Evolutionary conservation across 768 basidiomycete species (phyloP), one percentile per base, ranked within the genome.

Genomic region (Leccinum aurantiacum): DNA sequence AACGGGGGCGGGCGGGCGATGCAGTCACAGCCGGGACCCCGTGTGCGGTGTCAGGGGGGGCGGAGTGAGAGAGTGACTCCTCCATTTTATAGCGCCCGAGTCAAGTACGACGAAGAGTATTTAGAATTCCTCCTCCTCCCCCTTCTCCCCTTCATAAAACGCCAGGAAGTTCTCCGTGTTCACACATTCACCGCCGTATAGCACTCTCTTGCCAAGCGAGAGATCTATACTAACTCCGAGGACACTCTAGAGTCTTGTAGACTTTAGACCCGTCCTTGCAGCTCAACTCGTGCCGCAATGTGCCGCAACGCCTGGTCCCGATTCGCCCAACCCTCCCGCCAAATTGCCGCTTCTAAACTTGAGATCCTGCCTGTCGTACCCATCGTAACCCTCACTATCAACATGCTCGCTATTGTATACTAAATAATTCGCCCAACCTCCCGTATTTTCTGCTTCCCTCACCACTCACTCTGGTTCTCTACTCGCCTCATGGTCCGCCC

Each of bases 191-290:
- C 31, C n/a, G 5, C 53, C 37, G 62, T 69, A 63, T 64, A 75
- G 64, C 60, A 53, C 65, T 67, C 64, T 69, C 69, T 67, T 51
- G 1, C 31, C 1, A 35, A 25, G 56, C 66, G 68, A 65, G 67
- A 59, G 46, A 59, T 13, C 62, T 65, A 61, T 63, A 67, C 68
- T n/a, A 6, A 65, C 2, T 19, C 47, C 49, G 61, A 74, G 78
- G 79, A 71, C 79, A 67, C 65, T 62, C 82, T 78, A 80, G 75
- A 77, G 79, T 69, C 74, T 72, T 67, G 67, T 8, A 78, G 72
- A 68, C 73, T 75, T 73, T 72, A 67, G 77, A 52, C 63, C 35
- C 56, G 64, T 71, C 69, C 74, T 69, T 57, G 51, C 66, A 29
- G 38, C 55, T 58, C 60, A 58, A 49, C 67, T 58, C 59, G 62